Evolutionary conservation across 148 eudicot species (phyloP).

Genomic region (Selenicereus undatus): DNA sequence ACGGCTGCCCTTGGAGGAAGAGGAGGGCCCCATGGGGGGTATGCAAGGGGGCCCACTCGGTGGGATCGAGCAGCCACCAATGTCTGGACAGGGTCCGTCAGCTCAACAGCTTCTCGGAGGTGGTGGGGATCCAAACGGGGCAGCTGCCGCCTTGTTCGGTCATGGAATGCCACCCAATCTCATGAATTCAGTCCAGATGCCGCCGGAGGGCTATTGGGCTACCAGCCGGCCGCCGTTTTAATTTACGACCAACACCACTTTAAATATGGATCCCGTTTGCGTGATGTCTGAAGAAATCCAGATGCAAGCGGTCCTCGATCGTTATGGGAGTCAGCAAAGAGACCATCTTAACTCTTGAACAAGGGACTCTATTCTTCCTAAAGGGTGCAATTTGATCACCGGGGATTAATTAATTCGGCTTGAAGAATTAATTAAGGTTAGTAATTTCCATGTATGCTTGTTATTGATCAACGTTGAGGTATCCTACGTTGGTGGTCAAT

Average conservation of each 20-base stretch:
- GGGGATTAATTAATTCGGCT: neutral
- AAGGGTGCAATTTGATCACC: neutral
- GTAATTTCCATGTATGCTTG: neutral
- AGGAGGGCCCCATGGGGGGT: conserved; percentile 33
- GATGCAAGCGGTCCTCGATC: too few relatives aligned
- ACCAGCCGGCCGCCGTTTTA: conserved; percentile 29
- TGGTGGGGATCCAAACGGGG: conserved; percentile 21
- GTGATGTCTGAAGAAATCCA: too few relatives aligned
- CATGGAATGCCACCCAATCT: conserved; percentile 75
- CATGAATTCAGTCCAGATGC: conserved; percentile 61
- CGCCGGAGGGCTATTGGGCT: conserved; percentile 37
- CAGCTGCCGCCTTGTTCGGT: conserved; percentile 32
- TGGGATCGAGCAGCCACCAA: conserved; percentile 17
- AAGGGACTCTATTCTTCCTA: neutral
- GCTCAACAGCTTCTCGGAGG: conserved; percentile 33
- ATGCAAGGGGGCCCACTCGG: conserved; percentile 50
- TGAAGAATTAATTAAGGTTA: neutral
- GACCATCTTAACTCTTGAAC: too few relatives aligned
- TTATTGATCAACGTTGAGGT: neutral
- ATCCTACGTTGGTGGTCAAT: neutral
- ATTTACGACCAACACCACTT: neutral
- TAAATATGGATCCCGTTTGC: too few relatives aligned
- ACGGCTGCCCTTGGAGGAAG: conserved; percentile 78
- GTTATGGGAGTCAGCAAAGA: too few relatives aligned
- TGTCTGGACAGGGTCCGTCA: conserved; percentile 16